phyloP scores from a whole-genome alignment of 495 filamentous ascomycete species.

The Neurospora sp. region DNA sequence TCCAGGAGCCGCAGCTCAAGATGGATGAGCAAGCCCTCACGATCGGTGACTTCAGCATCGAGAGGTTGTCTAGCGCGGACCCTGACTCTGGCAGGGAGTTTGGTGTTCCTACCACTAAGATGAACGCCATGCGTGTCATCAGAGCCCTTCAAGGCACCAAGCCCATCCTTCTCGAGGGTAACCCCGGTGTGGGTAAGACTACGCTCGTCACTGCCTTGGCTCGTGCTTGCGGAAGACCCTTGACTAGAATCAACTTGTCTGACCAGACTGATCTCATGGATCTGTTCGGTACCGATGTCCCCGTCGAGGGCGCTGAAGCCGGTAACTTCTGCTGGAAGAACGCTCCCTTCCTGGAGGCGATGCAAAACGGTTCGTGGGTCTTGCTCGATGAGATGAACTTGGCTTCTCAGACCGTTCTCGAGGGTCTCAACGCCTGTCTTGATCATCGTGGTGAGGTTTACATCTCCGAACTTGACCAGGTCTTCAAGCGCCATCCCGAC shows the following conservation, averaged over 20 bases:
- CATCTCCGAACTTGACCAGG: constrained; percentile 86
- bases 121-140: constrained; percentile 81
- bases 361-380: constrained; percentile 95
- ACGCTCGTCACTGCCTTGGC: constrained; percentile 81
- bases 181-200: constrained; percentile 95
- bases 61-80: constrained; percentile 30
- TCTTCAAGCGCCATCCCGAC: constrained; percentile 77
- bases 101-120: constrained; percentile 76
- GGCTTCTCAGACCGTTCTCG: constrained; percentile 91
- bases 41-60: constrained; percentile 66
- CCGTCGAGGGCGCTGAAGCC: constrained; percentile 75
- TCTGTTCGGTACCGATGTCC: constrained; percentile 93
- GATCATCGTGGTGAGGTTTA: constrained; percentile 97
- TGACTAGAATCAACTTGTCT: constrained; percentile 91
- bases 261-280: constrained; percentile 98
- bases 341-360: constrained; percentile 87
- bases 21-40: constrained; percentile 39
- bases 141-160: constrained; percentile 83
- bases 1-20: constrained; percentile 33
- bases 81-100: constrained; percentile 62
- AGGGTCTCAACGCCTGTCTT: constrained; percentile 92
- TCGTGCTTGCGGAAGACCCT: constrained; percentile 59
- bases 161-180: constrained; percentile 89
- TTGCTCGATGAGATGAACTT: constrained; percentile 98
- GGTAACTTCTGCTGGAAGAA: constrained; percentile 92